Base-by-base conservation (phyloP, 2,329 filamentous ascomycete genomes). In the Pseudocercospora fuligena region DNA sequence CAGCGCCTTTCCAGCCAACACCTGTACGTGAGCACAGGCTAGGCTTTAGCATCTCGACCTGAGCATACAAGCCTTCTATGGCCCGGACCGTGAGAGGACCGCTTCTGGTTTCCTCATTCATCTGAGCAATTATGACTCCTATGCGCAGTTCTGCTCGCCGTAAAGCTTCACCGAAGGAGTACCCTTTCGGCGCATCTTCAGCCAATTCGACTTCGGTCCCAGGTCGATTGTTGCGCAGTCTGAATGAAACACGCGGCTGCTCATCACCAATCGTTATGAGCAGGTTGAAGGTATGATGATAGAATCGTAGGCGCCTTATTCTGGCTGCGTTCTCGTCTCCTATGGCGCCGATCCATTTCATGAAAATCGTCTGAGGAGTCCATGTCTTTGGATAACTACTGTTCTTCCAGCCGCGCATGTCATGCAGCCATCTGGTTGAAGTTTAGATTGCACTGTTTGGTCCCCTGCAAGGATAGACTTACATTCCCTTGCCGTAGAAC, bases 301-400 rank as follows among this genome's bases (percentile, higher is more conserved):
- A 66, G 63, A 70, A 71, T 36, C 61, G 65, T 6, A 72, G 12
- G 19, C 58, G 60, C 27, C 64, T 61, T 3, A 73, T 23, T 12
- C 72, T 56, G 12, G 60, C 68, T n/a, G 68, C 69, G 51, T 72
- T 73, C 11, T 60, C 61, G 43, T 72, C 69, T 8, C 72, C 72
- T 5, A 73, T 71, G 5, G 66, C 67, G 25, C n/a, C 36, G 29
- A 71, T 65, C 72, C 72, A 73, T 8, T 63, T 59, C 21, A 64
- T 21, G 66, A 69, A 72, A 47, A 72, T 72, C 9, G 60, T 62
- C 12, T 57, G 29, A 9, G 69, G 69, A 14, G 65, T 72, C 70
- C 68, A 69, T 14, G 33, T 43, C 23, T 54, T 43, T 3, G 70
- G 66, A 33, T 66, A 71, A 1, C 23, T 53, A 21, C 14, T 19